Percentiles rank a stretch among this genome's conserved stretches.
These are phyloP conservation scores for Cyanidiococcus yangmingshanensis DNA, from an alignment of 23 red algal genomes.

Conservation along the genomic window DNA sequence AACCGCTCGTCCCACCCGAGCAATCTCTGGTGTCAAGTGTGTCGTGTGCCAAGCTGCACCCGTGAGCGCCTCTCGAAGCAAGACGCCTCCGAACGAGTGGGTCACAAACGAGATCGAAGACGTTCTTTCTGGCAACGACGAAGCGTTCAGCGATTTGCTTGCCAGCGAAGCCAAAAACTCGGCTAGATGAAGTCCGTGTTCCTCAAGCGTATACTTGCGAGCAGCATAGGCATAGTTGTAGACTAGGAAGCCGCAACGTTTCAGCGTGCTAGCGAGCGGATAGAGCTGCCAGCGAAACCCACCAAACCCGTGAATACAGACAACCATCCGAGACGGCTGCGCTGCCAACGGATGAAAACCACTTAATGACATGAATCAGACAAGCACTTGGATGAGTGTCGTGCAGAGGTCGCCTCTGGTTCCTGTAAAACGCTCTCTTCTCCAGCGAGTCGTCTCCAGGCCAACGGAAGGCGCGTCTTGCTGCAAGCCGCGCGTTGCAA, in stretches of 20 bases:
- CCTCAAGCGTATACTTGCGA: slow-evolving; percentile 15
- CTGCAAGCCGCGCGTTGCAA: no score
- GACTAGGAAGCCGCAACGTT: background rate
- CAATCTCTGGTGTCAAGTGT: slow-evolving; percentile 1
- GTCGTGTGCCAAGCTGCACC: slow-evolving; percentile 19
- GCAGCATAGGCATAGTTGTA: slow-evolving; percentile 18
- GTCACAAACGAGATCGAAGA: slow-evolving; percentile 6
- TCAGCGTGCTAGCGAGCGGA: background rate
- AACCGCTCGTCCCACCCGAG: background rate
- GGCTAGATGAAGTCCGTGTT: slow-evolving; percentile 3
- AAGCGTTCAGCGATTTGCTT: background rate
- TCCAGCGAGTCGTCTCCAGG: no score
- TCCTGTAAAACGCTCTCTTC: no score
- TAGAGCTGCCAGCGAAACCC: slow-evolving; percentile 8
- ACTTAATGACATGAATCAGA: no score
- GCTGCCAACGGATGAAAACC: background rate
- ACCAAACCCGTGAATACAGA: slow-evolving; percentile 14
- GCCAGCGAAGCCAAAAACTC: slow-evolving; percentile 1
- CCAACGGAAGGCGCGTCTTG: no score
- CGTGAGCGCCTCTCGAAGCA: slow-evolving; percentile 83
- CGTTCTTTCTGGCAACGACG: background rate
- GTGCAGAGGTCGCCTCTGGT: no score
- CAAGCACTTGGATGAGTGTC: no score
- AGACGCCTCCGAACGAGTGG: slow-evolving; percentile 40
- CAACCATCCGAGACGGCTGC: background rate